Percentiles rank a stretch among this genome's conserved stretches.
Conservation (phyloP, 2,329 filamentous ascomycete genomes). For the Tolypocladium cylindrosporum region DNA sequence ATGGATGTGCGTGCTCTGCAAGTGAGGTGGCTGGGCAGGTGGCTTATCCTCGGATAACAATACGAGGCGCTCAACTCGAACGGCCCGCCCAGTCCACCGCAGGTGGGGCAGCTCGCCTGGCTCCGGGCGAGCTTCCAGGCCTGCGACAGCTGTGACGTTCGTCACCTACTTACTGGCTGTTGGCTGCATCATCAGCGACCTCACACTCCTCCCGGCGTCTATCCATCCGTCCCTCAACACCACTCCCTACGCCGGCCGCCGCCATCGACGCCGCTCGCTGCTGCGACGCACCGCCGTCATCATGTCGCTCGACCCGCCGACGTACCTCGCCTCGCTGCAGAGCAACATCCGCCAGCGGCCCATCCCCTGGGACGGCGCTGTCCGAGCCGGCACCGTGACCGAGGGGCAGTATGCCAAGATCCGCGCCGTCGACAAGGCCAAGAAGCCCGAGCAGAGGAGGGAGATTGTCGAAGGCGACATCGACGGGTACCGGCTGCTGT, state of each 20-base stretch:
- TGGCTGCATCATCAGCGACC: neutral
- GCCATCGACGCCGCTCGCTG: neutral
- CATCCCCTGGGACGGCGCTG: constrained; percentile 96
- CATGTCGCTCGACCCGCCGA: constrained; percentile 89
- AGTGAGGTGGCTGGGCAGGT: neutral
- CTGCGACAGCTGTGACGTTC: neutral
- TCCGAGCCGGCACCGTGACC: constrained; percentile 85
- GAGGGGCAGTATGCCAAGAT: constrained; percentile 93
- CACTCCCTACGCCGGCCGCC: neutral
- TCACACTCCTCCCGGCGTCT: neutral
- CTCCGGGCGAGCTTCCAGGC: neutral
- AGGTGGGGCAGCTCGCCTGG: neutral
- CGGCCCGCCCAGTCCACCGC: neutral
- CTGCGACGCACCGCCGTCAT: constrained; percentile 11
- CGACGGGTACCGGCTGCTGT: constrained; percentile 67
- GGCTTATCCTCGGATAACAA: neutral
- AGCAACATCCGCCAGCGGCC: constrained; percentile 94
- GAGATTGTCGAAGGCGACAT: constrained; percentile 73
- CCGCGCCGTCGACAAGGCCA: constrained; percentile 91
- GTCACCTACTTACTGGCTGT: neutral
- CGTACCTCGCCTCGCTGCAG: constrained; percentile 76
- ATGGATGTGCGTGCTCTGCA: neutral
- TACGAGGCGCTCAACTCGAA: neutral
- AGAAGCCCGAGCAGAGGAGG: constrained; percentile 73
- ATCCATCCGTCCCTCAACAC: neutral